Percentiles rank a stretch among this genome's conserved stretches.
phyloP scores from a whole-genome alignment of 2,329 filamentous ascomycete species.

The Diaporthe amygdali region DNA sequence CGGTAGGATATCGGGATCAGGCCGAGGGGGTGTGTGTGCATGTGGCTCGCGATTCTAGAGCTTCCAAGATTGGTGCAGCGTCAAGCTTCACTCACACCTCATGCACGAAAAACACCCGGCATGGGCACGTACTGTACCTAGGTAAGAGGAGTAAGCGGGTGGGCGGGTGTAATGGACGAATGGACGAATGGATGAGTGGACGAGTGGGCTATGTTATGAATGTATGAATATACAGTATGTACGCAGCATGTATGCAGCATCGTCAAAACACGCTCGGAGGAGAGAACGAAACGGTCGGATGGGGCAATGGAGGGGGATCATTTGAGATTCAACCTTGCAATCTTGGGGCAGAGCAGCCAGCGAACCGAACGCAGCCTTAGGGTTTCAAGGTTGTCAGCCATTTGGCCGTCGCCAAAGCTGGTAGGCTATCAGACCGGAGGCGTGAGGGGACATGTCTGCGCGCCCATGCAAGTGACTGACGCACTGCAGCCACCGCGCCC shows the following conservation, averaged over 20 bases:
- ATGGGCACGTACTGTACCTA: not conserved
- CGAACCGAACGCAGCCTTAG: slow-evolving; percentile 4
- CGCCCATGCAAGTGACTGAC: slow-evolving; percentile 2
- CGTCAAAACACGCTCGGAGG: not conserved
- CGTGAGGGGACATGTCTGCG: slow-evolving; percentile 1
- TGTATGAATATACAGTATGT: not conserved
- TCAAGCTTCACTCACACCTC: slow-evolving; percentile 4
- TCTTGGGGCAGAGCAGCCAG: not conserved
- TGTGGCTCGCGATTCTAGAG: not conserved
- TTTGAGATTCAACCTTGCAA: slow-evolving; percentile 9
- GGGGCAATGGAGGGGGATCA: not conserved
- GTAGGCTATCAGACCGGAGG: slow-evolving; percentile 4
- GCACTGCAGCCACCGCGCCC: not conserved
- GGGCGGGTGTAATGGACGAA: not conserved
- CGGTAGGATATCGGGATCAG: not conserved
- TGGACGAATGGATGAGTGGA: too few relatives aligned
- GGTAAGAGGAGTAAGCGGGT: not conserved
- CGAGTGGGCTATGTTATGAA: not conserved
- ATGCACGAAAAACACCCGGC: slow-evolving; percentile 12
- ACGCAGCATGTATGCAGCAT: not conserved
- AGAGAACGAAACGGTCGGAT: not conserved
- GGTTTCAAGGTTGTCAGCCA: not conserved
- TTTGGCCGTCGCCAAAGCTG: not conserved
- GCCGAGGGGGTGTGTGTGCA: not conserved
- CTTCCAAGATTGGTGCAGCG: not conserved